A percentile compares a stretch with the other conserved stretches of the same genome.
Evolutionary conservation across 1,284 basidiomycete species (phyloP).

Genomic region (Rhodotorula sp.): DNA sequence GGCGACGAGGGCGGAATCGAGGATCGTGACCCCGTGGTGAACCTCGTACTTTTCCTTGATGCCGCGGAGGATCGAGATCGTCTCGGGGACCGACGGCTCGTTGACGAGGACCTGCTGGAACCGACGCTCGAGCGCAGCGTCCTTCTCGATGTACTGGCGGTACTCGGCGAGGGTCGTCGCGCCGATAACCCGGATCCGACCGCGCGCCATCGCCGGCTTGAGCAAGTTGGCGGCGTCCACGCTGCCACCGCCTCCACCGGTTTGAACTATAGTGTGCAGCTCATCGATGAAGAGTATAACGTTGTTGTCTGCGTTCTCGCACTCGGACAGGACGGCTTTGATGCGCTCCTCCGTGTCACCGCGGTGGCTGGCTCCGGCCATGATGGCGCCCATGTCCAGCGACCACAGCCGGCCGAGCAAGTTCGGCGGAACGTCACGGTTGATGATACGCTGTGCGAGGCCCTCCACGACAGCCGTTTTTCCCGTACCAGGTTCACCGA

Average conservation of each 20-base stretch:
- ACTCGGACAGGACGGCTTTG: conserved; percentile 85
- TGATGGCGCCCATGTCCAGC: conserved; percentile 87
- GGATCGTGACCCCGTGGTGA: conserved; percentile 85
- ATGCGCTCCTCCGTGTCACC: conserved; percentile 95
- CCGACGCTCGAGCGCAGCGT: conserved; percentile 64
- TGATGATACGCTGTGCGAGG: conserved; percentile 79
- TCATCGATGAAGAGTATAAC: conserved; percentile 97
- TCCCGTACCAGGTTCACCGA: conserved; percentile 69
- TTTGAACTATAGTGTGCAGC: too few relatives aligned
- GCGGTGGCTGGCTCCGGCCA: conserved; percentile 72
- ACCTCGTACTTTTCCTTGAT: conserved; percentile 71
- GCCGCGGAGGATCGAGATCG: conserved; percentile 88
- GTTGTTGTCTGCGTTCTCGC: conserved; percentile 78
- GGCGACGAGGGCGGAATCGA: conserved; percentile 83
- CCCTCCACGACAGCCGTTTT: conserved; percentile 82
- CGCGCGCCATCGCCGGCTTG: conserved; percentile 67
- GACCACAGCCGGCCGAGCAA: conserved; percentile 53
- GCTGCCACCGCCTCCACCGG: too few relatives aligned
- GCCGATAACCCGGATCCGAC: conserved; percentile 85
- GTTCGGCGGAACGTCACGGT: conserved; percentile 84
- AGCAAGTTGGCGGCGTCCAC: conserved; percentile 73
- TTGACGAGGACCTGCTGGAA: conserved; percentile 80
- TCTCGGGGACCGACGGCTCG: conserved; percentile 85
- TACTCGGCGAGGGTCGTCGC: conserved; percentile 89
- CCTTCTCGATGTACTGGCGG: conserved; percentile 88